phyloP scores from a whole-genome alignment of 139 green algal species.

The Diplosphaera chodatii region DNA sequence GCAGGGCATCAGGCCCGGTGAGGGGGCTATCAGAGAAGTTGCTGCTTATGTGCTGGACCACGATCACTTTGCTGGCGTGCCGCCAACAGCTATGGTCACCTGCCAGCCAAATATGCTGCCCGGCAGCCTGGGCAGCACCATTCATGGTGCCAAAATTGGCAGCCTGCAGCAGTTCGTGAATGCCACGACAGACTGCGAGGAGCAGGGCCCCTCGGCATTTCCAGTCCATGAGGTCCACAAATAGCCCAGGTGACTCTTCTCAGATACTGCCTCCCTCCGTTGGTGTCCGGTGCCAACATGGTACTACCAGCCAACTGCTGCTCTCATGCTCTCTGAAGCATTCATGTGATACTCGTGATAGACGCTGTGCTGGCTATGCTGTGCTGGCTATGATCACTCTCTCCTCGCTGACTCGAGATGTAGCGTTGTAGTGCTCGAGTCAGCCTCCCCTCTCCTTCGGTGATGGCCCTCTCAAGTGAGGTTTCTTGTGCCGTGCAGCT shows the following conservation, averaged over 20 bases:
- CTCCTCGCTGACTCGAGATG: too few relatives aligned
- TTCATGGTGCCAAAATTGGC: slow-evolving; percentile 48
- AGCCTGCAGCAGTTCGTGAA: slow-evolving; percentile 56
- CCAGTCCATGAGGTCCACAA: slow-evolving; percentile 49
- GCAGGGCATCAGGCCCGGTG: slow-evolving; percentile 36
- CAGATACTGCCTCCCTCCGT: not conserved
- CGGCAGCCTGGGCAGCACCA: too few relatives aligned
- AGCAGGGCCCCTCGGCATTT: slow-evolving; percentile 41
- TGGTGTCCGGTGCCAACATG: too few relatives aligned
- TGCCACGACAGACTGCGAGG: slow-evolving; percentile 53
- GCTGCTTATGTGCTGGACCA: slow-evolving; percentile 61
- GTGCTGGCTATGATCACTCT: too few relatives aligned
- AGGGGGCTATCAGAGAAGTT: slow-evolving; percentile 53
- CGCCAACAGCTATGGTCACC: slow-evolving; percentile 51
- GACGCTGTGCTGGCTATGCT: too few relatives aligned
- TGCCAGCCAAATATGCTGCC: slow-evolving; percentile 12
- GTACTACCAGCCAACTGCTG: too few relatives aligned
- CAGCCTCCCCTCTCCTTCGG: too few relatives aligned
- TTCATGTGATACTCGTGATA: too few relatives aligned
- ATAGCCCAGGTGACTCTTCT: slow-evolving; percentile 29
- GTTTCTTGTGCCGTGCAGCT: slow-evolving; percentile 28
- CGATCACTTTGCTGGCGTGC: slow-evolving; percentile 47
- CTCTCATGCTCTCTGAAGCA: too few relatives aligned
- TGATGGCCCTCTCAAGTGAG: too few relatives aligned
- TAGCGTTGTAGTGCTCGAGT: too few relatives aligned